Conservation (phyloP, 2,329 filamentous ascomycete species). For the Teratosphaeria gauchensis region DNA sequence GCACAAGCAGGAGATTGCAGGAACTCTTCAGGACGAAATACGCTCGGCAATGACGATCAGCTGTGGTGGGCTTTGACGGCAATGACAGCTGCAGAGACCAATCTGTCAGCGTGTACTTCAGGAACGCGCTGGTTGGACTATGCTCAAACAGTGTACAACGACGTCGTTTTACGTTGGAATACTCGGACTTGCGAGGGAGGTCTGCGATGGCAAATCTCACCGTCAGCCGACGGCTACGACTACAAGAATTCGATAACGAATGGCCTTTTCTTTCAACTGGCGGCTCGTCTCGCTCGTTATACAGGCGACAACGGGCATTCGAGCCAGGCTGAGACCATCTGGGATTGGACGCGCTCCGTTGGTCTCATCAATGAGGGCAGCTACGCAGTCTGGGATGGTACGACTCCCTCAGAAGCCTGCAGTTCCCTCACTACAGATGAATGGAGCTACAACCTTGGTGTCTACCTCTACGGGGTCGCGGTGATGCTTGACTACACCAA, state of each 20-base stretch:
- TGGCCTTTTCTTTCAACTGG: slow-evolving; percentile 37
- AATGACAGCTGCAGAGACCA: slow-evolving; percentile 45
- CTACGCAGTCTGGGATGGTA: slow-evolving; percentile 35
- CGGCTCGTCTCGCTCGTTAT: slow-evolving; percentile 24
- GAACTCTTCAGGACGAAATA: slow-evolving; percentile 8
- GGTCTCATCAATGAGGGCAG: slow-evolving; percentile 52
- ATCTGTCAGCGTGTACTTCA: slow-evolving; percentile 32
- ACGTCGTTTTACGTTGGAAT: slow-evolving; percentile 26
- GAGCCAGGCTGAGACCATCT: slow-evolving; percentile 42
- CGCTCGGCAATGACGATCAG: slow-evolving; percentile 45
- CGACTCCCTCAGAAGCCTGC: slow-evolving; percentile 36
- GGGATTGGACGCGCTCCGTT: slow-evolving; percentile 37
- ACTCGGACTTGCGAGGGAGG: slow-evolving; percentile 23
- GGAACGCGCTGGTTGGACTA: slow-evolving; percentile 34
- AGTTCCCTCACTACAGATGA: slow-evolving; percentile 34
- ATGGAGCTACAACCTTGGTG: slow-evolving; percentile 40
- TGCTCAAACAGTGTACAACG: slow-evolving; percentile 31
- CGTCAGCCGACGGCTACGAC: slow-evolving; percentile 31
- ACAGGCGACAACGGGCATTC: slow-evolving; percentile 30
- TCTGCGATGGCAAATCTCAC: slow-evolving; percentile 27
- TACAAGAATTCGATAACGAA: slow-evolving; percentile 40
- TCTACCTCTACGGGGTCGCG: slow-evolving; percentile 37
- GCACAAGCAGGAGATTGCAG: slow-evolving; percentile 26
- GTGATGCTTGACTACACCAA: slow-evolving; percentile 34
- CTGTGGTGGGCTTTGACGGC: slow-evolving; percentile 47